Conservation (phyloP, 2,329 filamentous ascomycete genomes). For the Sporothrix curviconia region DNA sequence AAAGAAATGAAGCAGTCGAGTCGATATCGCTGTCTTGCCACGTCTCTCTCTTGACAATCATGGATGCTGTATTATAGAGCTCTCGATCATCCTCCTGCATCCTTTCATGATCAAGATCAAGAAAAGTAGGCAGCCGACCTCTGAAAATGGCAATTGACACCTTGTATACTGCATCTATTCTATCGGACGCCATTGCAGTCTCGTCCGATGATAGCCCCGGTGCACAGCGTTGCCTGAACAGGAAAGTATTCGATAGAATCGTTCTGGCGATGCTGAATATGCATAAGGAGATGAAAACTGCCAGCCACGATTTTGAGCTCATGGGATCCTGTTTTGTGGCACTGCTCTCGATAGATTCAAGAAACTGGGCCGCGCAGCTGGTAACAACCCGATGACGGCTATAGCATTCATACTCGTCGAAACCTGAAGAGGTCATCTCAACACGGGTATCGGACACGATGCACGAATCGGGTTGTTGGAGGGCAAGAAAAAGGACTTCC, state of each 20-base stretch:
- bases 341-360: conserved; percentile 46
- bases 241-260: conserved; percentile 42
- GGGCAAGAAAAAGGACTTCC: conserved; percentile 48
- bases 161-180: conserved; percentile 46
- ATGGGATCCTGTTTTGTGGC: conserved; percentile 34
- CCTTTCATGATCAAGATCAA: conserved; percentile 37
- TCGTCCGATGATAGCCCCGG: background rate
- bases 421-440: conserved; percentile 25
- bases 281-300: conserved; percentile 48
- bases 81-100: conserved; percentile 40
- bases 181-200: background rate
- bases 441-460: conserved; percentile 34
- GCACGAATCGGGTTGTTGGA: conserved; percentile 43
- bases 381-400: conserved; percentile 43
- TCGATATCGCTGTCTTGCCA: conserved; percentile 42
- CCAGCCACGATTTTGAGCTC: conserved; percentile 42
- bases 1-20: conserved; percentile 44
- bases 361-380: conserved; percentile 44
- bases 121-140: conserved; percentile 36
- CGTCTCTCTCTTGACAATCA: conserved; percentile 39
- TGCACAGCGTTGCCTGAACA: conserved; percentile 23
- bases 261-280: conserved; percentile 52
- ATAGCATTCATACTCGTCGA: conserved; percentile 41
- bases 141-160: conserved; percentile 44
- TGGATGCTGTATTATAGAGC: conserved; percentile 37